Percentiles rank a stretch among this genome's conserved stretches.
phyloP scores from a whole-genome alignment of 2,329 filamentous ascomycete genomes.

The Leptographium lundbergii region DNA sequence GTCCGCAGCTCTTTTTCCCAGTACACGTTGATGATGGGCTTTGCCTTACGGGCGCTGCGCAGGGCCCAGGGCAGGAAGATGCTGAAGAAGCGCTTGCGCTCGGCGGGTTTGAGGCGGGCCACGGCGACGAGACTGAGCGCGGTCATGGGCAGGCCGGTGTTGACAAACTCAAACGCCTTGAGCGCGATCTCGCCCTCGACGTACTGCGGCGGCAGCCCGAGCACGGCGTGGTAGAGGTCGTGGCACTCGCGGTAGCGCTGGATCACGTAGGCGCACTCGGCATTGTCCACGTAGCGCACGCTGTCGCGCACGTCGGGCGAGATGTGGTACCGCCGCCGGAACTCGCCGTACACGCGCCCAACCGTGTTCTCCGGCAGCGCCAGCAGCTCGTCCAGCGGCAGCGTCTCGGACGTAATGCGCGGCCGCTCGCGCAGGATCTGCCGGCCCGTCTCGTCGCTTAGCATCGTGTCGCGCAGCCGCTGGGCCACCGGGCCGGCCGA shows the following conservation, averaged over 20 bases:
- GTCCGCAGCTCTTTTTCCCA: constrained; percentile 92
- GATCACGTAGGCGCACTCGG: constrained; percentile 96
- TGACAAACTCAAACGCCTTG: constrained; percentile 95
- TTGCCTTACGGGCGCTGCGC: constrained; percentile 60
- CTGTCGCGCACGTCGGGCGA: constrained; percentile 73
- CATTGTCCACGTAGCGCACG: constrained; percentile 87
- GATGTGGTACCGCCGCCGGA: constrained; percentile 91
- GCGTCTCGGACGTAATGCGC: constrained; percentile 66
- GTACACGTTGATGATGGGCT: constrained; percentile 88
- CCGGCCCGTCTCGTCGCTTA: constrained; percentile 67
- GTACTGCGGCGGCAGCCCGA: constrained; percentile 78
- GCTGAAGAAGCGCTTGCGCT: constrained; percentile 60
- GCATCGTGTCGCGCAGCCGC: constrained; percentile 85
- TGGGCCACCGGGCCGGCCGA: constrained; percentile 91
- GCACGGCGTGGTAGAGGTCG: constrained; percentile 94
- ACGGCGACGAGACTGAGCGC: constrained; percentile 76
- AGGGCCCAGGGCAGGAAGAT: constrained; percentile 87
- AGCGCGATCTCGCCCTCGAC: constrained; percentile 96
- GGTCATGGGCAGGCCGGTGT: constrained; percentile 91
- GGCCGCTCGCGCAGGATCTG: constrained; percentile 85
- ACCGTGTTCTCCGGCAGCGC: constrained; percentile 59
- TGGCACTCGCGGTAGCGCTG: constrained; percentile 95
- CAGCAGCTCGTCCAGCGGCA: constrained; percentile 57
- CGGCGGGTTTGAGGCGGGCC: constrained; percentile 70
- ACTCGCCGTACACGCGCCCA: constrained; percentile 70